Evolutionary conservation across 148 eudicot genomes (phyloP).

Genomic region (Polygonum maritimum): DNA sequence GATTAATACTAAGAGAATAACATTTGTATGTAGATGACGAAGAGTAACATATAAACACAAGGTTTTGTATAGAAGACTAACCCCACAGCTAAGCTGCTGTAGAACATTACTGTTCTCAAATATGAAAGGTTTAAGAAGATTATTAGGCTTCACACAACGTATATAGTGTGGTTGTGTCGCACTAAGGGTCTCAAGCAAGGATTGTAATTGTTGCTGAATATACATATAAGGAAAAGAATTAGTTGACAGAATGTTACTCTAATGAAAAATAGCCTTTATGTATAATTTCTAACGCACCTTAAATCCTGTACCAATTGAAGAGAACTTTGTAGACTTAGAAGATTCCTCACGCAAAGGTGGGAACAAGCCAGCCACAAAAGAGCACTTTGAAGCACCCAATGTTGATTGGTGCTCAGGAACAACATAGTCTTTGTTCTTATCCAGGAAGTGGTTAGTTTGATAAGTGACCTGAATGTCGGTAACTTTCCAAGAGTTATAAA

Average conservation of each 20-base stretch:
- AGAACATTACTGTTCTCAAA: constrained; percentile 78
- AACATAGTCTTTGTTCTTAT: constrained; percentile 96
- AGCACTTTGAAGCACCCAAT: constrained; percentile 71
- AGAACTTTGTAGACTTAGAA: constrained; percentile 82
- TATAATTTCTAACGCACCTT: constrained; percentile 42
- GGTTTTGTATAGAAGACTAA: constrained; percentile 26
- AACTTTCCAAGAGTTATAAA: background rate
- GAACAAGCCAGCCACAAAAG: constrained; percentile 84
- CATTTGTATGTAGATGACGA: background rate
- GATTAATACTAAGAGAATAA: constrained; percentile 7
- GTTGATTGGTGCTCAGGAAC: constrained; percentile 92
- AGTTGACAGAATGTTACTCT: background rate
- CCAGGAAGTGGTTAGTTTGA: constrained; percentile 85
- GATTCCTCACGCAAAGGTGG: constrained; percentile 77
- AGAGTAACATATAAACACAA: background rate
- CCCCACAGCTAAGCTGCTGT: constrained; percentile 98
- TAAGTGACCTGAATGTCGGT: constrained; percentile 74
- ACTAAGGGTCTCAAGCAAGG: constrained; percentile 85
- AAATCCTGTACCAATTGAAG: constrained; percentile 78
- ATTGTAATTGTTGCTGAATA: constrained; percentile 85
- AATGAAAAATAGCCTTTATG: background rate
- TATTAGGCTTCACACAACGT: constrained; percentile 95
- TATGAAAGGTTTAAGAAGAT: constrained; percentile 84
- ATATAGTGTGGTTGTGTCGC: constrained; percentile 91
- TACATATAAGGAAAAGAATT: constrained; percentile 8